Conservation (phyloP, 2,329 filamentous ascomycete species). For the Triangularia verruculosa region DNA sequence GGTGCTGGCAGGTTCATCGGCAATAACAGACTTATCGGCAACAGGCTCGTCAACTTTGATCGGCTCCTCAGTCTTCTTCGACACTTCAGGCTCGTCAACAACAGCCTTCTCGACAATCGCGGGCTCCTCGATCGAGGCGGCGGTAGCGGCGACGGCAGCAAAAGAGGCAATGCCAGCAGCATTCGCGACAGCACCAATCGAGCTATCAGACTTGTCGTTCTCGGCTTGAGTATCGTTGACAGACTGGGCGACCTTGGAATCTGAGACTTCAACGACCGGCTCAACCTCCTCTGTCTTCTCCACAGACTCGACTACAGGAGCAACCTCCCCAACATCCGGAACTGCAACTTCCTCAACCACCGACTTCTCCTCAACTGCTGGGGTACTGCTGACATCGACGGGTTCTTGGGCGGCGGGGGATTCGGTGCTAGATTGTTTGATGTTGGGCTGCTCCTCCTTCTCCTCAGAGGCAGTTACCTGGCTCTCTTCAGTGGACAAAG, state of each 20-base stretch:
- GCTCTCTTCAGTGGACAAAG: conserved; percentile 1
- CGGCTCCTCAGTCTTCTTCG: conserved; percentile 11
- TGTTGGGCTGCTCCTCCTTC: conserved; percentile 14
- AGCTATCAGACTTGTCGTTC: neutral
- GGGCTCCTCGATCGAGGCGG: conserved; percentile 6
- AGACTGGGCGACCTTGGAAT: neutral
- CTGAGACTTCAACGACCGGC: neutral
- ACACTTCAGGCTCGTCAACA: neutral
- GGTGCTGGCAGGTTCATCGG: conserved; percentile 13
- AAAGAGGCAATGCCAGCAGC: neutral
- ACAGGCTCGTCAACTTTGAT: conserved; percentile 7
- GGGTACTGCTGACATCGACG: neutral
- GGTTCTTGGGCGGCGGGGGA: conserved; percentile 3
- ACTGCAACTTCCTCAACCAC: neutral
- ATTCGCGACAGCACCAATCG: neutral
- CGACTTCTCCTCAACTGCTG: neutral
- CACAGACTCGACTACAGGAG: neutral
- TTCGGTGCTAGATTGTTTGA: conserved; percentile 1
- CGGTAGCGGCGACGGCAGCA: neutral
- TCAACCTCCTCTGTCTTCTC: neutral
- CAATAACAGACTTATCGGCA: conserved; percentile 15
- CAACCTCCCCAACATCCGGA: neutral
- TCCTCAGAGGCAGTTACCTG: conserved; percentile 4
- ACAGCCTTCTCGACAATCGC: neutral
- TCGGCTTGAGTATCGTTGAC: conserved; percentile 12